Base-by-base conservation (phyloP, 2,329 filamentous ascomycete genomes). In the Fusarium lyarnte region DNA sequence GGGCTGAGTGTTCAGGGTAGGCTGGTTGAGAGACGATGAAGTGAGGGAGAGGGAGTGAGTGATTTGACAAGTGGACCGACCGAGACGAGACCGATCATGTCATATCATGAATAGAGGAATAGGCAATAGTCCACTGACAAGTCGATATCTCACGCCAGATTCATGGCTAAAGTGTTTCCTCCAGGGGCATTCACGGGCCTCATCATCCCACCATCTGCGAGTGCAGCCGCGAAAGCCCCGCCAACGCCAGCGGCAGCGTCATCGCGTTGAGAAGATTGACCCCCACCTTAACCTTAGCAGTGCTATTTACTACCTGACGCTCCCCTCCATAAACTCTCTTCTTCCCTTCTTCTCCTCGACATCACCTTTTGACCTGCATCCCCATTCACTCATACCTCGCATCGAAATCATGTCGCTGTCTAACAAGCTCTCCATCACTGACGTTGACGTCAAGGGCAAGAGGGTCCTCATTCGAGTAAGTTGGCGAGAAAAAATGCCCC, bases 401-500 rank as follows among this genome's bases (percentile, higher is more conserved):
- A 45, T 63, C 60, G 68, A 74, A 81, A 90, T 79, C 69, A 99
- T 99, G 96, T 98, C 96, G 91, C 94, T 99, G 82, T 93, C 95
- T 79, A 98, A 91, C 90, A 99, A 99, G 90, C 93, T 99, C 79
- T 93, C 94, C 78, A 98, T 99, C 85, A 93, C 91, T 76, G 95
- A 99, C 82, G 92, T 97, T 80, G 95, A 99, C 85, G 89, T 99
- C 85, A 97, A 97, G 91, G 95, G 89, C 90, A 99, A 99, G 91
- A 91, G 95, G 80, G 96, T 98, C 84, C 89, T 99, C 80, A 98
- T 99, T 84, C 93, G 96, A 81, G 96, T 97, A 89, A 84, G 93
- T 69, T 5, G 27, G 17, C n/a, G 21, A 38, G 35, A 16, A 36
- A 29, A 41, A 41, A 54, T 77, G 74, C 80, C 80, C 80, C 80